A percentile compares a stretch with the other conserved stretches of the same genome.
These are phyloP conservation scores for Chaetomiaceae sp. DNA, from an alignment of 2,329 filamentous ascomycete species.

Conservation along the genomic window DNA sequence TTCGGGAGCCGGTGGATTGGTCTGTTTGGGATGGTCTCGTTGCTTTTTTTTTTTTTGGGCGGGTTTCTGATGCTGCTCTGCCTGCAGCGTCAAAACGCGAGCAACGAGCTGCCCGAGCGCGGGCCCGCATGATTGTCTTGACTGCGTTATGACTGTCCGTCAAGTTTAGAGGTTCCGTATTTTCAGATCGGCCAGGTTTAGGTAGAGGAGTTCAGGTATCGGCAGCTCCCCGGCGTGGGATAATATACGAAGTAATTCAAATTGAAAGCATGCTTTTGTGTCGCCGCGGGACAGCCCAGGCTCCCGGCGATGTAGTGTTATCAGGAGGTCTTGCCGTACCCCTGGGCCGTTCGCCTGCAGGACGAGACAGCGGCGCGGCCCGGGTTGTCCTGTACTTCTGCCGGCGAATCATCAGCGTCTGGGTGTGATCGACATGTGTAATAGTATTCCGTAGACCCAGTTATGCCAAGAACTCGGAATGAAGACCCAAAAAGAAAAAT, in stretches of 20 bases:
- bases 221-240: not conserved
- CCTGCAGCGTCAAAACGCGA: not conserved
- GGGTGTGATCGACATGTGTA: no score
- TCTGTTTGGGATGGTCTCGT: not conserved
- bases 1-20: not conserved
- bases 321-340: no score
- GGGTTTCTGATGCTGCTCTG: not conserved
- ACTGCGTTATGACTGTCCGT: not conserved
- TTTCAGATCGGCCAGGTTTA: not conserved
- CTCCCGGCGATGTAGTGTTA: no score
- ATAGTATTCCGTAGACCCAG: no score
- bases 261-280: no score
- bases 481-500: no score
- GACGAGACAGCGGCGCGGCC: no score
- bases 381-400: no score
- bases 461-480: no score
- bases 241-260: not conserved
- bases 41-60: not conserved
- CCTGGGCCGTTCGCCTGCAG: no score
- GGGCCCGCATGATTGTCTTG: not conserved
- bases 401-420: no score
- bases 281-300: no score
- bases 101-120: not conserved
- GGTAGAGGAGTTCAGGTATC: not conserved
- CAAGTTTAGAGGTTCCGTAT: not conserved